A percentile compares a stretch with the other conserved stretches of the same genome.
Evolutionary conservation across 768 basidiomycete genomes (phyloP).

Genomic region (Crassisporium funariophilum): DNA sequence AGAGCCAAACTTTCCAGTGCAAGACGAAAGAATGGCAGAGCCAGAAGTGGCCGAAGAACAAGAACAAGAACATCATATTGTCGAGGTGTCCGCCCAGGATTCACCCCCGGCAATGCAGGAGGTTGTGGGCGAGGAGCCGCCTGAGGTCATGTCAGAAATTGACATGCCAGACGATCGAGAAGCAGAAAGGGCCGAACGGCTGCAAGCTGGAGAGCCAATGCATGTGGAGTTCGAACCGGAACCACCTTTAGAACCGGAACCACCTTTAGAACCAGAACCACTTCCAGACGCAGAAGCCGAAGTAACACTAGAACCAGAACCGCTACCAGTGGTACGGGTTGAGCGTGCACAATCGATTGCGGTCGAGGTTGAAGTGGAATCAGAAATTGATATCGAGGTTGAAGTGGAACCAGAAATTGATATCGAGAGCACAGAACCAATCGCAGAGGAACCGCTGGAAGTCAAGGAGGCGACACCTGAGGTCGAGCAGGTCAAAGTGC

Average conservation of each 20-base stretch:
- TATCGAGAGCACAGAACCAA: neutral
- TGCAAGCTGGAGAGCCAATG: neutral
- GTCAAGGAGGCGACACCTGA: conserved; percentile 12
- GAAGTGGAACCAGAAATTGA: neutral
- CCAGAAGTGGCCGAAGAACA: too few relatives aligned
- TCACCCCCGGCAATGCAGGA: too few relatives aligned
- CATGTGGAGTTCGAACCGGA: neutral
- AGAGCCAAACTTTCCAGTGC: too few relatives aligned
- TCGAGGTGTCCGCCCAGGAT: too few relatives aligned
- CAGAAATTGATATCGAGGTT: neutral
- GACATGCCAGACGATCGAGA: conserved; percentile 19
- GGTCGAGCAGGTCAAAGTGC: conserved; percentile 8
- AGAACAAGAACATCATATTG: too few relatives aligned
- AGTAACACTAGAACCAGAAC: neutral
- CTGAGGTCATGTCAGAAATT: neutral
- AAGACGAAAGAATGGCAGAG: too few relatives aligned
- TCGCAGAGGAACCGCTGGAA: conserved; percentile 3
- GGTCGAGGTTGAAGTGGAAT: neutral
- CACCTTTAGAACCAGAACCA: conserved; percentile 9
- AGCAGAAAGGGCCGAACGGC: conserved; percentile 16
- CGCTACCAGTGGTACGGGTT: too few relatives aligned
- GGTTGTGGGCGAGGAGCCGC: too few relatives aligned
- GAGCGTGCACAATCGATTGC: too few relatives aligned
- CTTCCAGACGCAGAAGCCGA: conserved; percentile 4
- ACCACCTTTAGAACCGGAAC: conserved; percentile 11